Percentiles rank a stretch among this genome's conserved stretches.
Conservation (phyloP, 176 grass and related monocot genomes). For the Pharus latifolius region DNA sequence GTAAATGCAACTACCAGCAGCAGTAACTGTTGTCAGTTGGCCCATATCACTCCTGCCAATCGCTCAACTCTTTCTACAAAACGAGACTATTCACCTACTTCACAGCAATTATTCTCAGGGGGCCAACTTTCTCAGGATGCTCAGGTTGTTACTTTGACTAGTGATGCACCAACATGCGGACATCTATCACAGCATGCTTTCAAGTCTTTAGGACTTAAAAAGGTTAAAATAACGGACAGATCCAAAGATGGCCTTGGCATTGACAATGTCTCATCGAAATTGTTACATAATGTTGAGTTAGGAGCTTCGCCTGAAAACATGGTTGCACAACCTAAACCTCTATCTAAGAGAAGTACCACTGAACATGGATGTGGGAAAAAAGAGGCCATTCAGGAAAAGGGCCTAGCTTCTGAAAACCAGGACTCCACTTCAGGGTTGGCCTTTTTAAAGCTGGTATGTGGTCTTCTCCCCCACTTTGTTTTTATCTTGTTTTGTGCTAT, state of each 20-base stretch:
- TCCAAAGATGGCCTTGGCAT: neutral
- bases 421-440: slow-evolving; percentile 42
- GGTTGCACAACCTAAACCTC: slow-evolving; percentile 13
- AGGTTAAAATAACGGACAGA: slow-evolving; percentile 41
- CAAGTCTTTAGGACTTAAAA: slow-evolving; percentile 44
- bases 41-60: slow-evolving; percentile 74
- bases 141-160: slow-evolving; percentile 40
- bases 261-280: slow-evolving; percentile 18
- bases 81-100: slow-evolving; percentile 13
- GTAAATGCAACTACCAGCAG: slow-evolving; percentile 27
- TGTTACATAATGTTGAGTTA: slow-evolving; percentile 22
- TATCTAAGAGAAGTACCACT: slow-evolving; percentile 5
- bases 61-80: slow-evolving; percentile 51
- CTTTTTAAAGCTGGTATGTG: slow-evolving; percentile 65
- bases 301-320: slow-evolving; percentile 10
- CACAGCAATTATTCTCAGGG: slow-evolving; percentile 23
- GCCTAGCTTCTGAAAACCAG: slow-evolving; percentile 14
- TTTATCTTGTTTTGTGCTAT: slow-evolving; percentile 5
- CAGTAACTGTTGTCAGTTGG: slow-evolving; percentile 40
- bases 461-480: neutral
- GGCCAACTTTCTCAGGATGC: slow-evolving; percentile 23
- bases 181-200: slow-evolving; percentile 5
- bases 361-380: slow-evolving; percentile 29
- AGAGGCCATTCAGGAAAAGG: slow-evolving; percentile 21
- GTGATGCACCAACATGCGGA: slow-evolving; percentile 6